Percentiles rank a stretch among this genome's conserved stretches.
These are phyloP conservation scores for Cladorrhinum sp. DNA, from an alignment of 2,329 filamentous ascomycete genomes.

Conservation along the genomic window DNA sequence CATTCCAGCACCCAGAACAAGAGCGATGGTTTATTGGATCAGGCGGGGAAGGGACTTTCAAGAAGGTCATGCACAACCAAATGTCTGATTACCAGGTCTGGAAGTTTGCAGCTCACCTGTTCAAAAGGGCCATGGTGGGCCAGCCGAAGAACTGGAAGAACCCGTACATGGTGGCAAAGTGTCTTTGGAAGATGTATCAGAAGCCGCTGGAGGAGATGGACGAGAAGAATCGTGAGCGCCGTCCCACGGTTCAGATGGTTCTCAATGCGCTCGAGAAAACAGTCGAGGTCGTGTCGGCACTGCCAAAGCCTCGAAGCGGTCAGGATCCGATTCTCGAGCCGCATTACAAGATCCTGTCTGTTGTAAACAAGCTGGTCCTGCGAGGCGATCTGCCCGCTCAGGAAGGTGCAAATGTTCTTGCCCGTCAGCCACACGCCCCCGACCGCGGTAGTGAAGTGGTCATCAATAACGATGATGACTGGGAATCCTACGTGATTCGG, in stretches of 20 bases:
- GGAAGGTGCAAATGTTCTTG: conserved; percentile 51
- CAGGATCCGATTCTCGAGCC: conserved; percentile 81
- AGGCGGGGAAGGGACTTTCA: conserved; percentile 49
- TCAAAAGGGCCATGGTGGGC: conserved; percentile 53
- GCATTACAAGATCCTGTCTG: conserved; percentile 84
- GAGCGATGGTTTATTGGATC: conserved; percentile 56
- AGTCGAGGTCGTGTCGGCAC: conserved; percentile 47
- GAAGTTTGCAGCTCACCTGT: conserved; percentile 57
- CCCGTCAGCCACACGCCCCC: conserved; percentile 53
- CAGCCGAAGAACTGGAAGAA: conserved; percentile 58
- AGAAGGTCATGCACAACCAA: conserved; percentile 50
- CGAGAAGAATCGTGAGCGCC: conserved; percentile 39
- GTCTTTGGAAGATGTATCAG: conserved; percentile 62
- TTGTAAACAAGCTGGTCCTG: conserved; percentile 76
- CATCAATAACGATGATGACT: conserved; percentile 60
- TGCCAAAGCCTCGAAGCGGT: conserved; percentile 55
- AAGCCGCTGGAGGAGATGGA: conserved; percentile 45
- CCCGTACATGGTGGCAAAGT: conserved; percentile 59
- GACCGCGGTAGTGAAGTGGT: conserved; percentile 46
- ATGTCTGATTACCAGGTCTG: conserved; percentile 60
- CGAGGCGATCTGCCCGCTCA: conserved; percentile 46
- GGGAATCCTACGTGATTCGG: conserved; percentile 54
- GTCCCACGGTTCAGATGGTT: conserved; percentile 41
- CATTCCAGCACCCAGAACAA: conserved; percentile 55
- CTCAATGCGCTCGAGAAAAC: conserved; percentile 50